Base-by-base conservation (phyloP, 208 protist species). In the Leishmania amazonensis region DNA sequence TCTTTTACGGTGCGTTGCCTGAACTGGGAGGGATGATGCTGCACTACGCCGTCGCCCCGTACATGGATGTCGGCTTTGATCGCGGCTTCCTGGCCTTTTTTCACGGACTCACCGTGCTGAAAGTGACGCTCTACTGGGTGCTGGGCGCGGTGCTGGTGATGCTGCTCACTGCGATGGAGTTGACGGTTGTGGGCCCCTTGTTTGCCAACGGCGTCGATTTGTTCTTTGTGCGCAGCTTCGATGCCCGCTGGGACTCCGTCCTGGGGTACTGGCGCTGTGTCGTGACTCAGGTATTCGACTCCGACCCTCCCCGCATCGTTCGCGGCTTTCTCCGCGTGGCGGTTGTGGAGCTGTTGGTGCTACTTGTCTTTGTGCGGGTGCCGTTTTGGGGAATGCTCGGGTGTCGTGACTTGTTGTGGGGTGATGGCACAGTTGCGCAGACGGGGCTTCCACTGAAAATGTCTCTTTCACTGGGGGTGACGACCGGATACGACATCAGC, bases 181-280 rank as follows among this genome's bases (percentile, higher is more conserved):
- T 83, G 53, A 86, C 47, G 1, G 81, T 95, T 9, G 88, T 95
- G 68, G 74, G 87, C 24, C 83, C 87, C 40, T 80, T 97, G 57
- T 97, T 97, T 83, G 90, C 91, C 38, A 89, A 90, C 75, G 93
- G 93, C n/a, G 93, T 97, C 4, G 91, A 97, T 40, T 82, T 97
- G 11, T 95, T 92, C 79, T 94, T 93, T 78, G 80, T 95, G 62
- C 90, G 91, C 79, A 91, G 88, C 85, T 83, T 94, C 58, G 89
- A 95, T 83, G 70, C 88, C 2, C 84, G 85, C 65, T 84, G 90
- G 81, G 91, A 93, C 47, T 54, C 83, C 13, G 85, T 90, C 53
- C 31, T 76, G 2, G 77, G 76, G 40, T 94, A 94, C 76, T 95
- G 87, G 88, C 81, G 81, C 60, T 91, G 90, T 76, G 87, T 95